Evolutionary conservation across 2,329 filamentous ascomycete species (phyloP), one percentile per base, ranked within the genome.

Genomic region (Colletotrichum agaves): DNA sequence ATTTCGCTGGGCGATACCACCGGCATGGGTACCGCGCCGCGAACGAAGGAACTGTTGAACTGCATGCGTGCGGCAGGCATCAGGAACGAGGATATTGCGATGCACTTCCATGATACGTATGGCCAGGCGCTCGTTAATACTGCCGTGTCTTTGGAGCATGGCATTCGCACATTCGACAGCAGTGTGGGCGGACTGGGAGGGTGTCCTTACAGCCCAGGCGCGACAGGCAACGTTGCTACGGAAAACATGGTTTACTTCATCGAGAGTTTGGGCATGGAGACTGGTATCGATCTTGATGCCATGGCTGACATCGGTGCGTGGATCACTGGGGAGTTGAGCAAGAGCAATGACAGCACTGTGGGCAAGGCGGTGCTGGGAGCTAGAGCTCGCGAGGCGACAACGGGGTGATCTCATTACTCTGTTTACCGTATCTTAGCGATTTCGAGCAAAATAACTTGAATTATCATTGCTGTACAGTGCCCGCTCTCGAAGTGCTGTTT

Each of bases 21-120:
- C 0, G 94, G 94, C 17, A 94, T 97, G 87, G 94, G 94, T 35
- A 97, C 93, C 0, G 90, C 89, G n/a, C 90, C 89, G 17, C 83
- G 88, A 63, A 93, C 91, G 2, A 81, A 83, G 62, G 86, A 88
- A 63, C 81, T 94, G 52, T 82, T 94, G 65, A 84, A 85, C 70
- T 89, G 89, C 63, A 81, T 93, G 78, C 78, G 83, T 8, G 85
- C 88, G 1, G 91, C 91, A 2, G 91, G 90, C 0, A 85, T 97
- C 17, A 85, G 90, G 19, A 86, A 85, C 61, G 88, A 90, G 73
- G 90, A 92, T 73, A 80, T 97, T 11, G 92, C 92, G 0, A 89
- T 94, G 81, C 93, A 97, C 78, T 95, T 97, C 74, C 93, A 97
- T 78, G 93, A 97, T 75, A 97, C 93, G 1, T 95, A 94, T 75